Percentiles rank a stretch among this genome's conserved stretches.
These are phyloP conservation scores for Alternaria rosae DNA, from an alignment of 2,329 filamentous ascomycete species.

Conservation along the genomic window DNA sequence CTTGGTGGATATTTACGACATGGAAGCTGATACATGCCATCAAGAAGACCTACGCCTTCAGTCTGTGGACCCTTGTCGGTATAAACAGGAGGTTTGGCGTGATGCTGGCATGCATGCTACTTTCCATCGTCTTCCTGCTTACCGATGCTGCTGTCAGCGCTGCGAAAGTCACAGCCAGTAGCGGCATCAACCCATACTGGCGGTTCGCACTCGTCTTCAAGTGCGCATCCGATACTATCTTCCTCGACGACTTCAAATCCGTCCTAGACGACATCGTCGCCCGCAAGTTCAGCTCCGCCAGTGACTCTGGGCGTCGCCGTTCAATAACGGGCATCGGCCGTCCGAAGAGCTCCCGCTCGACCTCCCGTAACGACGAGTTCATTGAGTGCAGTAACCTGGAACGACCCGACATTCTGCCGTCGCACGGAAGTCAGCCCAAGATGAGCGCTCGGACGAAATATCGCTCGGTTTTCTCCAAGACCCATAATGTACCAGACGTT, in stretches of 20 bases:
- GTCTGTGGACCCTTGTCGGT: constrained; percentile 29
- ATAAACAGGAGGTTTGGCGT: constrained; percentile 45
- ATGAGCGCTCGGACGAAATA: constrained; percentile 14
- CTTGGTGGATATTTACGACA: constrained; percentile 50
- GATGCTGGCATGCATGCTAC: constrained; percentile 45
- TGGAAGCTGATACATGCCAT: constrained; percentile 43
- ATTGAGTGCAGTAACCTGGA: constrained; percentile 27
- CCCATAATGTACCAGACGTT: constrained; percentile 1
- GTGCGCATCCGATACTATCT: constrained; percentile 47
- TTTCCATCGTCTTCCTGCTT: constrained; percentile 42
- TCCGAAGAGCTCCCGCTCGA: constrained; percentile 23
- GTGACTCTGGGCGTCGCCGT: constrained; percentile 21
- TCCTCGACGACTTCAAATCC: constrained; percentile 48
- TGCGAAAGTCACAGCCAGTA: constrained; percentile 30
- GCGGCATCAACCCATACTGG: constrained; percentile 49
- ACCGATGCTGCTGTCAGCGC: constrained; percentile 43
- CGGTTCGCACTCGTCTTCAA: constrained; percentile 48
- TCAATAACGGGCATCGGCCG: constrained; percentile 15
- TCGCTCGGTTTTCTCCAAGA: constrained; percentile 24
- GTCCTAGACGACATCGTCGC: constrained; percentile 44
- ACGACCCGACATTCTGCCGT: background rate
- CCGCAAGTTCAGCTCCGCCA: constrained; percentile 31
- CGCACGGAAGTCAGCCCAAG: constrained; percentile 2
- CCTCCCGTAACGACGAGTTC: constrained; percentile 26
- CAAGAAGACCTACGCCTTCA: constrained; percentile 45